Evolutionary conservation across 495 filamentous ascomycete genomes (phyloP), one percentile per base, ranked within the genome.

Genomic region (Tuber aestivum): DNA sequence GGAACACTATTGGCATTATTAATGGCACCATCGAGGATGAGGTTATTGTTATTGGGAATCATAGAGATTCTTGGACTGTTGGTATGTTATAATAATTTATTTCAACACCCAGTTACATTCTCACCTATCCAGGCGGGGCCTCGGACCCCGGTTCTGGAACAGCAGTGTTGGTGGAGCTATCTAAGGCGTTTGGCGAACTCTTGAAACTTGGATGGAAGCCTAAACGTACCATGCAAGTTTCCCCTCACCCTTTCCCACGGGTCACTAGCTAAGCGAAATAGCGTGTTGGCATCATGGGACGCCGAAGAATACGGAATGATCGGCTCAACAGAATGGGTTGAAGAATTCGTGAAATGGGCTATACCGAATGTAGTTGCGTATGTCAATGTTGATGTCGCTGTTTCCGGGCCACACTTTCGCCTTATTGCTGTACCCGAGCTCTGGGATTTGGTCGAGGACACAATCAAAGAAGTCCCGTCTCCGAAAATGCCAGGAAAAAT

Each of bases 1-100:
- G 96, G 96, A 93, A 99, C 78, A 94, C 95, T 20, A 96, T 99
- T 76, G 95, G 95, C 44, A 87, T 94, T 41, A 94, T 99, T 84
- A 97, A 97, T 75, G 95, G 95, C n/a, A 91, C 89, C 14, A 90
- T 97, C 72, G 84, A 87, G 70, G 91, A 94, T 74, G 95, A 97
- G 82, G 94, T 97, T 18, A 87, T 97, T 70, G 87, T 99, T 10
- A 85, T 98, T n/a, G 96, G 96, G 21, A 98, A 98, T 81, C 95
- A 99, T 82, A 91, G 94, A 21, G 95, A 99, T 85, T 90, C 92
- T 76, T 93, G 91, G 91, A 91, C 91, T 2, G 88, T 74, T 91
- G 79, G 50, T 61, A 16, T 61, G 50, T 32, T 32, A 12, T n/a
- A 61, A 16, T 16, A n/a, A n/a, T 61, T 61, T 6, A 23, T n/a